These are phyloP conservation scores for Cruciata laevipes DNA, from an alignment of 257 asterid species.

Conservation along the genomic window DNA sequence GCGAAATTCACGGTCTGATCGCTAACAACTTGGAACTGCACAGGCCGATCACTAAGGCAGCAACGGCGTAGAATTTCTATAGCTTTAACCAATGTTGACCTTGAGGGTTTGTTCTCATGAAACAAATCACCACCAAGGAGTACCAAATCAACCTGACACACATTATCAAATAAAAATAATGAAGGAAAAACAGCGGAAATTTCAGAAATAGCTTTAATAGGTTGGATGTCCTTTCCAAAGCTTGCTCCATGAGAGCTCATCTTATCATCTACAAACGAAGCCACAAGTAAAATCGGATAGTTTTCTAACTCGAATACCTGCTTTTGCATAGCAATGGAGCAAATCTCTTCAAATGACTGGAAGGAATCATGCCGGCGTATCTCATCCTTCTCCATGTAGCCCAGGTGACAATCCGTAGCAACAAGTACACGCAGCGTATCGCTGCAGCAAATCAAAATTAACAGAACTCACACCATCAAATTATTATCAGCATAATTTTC, in stretches of 20 bases:
- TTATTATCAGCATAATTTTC: background rate
- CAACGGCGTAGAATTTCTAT: conserved; percentile 87
- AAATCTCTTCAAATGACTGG: conserved; percentile 94
- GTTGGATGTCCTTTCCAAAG: background rate
- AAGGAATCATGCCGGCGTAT: conserved; percentile 90
- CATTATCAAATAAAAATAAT: background rate
- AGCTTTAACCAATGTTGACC: conserved; percentile 88
- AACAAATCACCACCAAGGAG: conserved; percentile 97
- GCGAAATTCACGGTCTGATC: conserved; percentile 96
- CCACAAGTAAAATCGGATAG: background rate
- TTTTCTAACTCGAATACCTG: conserved; percentile 35
- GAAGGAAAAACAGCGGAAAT: background rate
- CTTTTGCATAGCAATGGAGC: conserved; percentile 92
- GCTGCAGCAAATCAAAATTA: conserved; percentile 24
- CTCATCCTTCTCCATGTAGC: conserved; percentile 98
- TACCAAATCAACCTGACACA: conserved; percentile 67
- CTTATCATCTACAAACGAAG: background rate
- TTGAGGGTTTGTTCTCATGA: conserved; percentile 96
- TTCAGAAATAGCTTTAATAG: background rate
- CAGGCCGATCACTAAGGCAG: conserved; percentile 82
- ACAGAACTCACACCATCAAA: background rate
- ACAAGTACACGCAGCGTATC: conserved; percentile 66
- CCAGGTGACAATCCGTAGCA: conserved; percentile 97
- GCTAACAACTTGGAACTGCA: conserved; percentile 93
- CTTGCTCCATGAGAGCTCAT: background rate